These are phyloP conservation scores for Neurospora cerealis DNA, from an alignment of 495 filamentous ascomycete genomes.

Conservation along the genomic window DNA sequence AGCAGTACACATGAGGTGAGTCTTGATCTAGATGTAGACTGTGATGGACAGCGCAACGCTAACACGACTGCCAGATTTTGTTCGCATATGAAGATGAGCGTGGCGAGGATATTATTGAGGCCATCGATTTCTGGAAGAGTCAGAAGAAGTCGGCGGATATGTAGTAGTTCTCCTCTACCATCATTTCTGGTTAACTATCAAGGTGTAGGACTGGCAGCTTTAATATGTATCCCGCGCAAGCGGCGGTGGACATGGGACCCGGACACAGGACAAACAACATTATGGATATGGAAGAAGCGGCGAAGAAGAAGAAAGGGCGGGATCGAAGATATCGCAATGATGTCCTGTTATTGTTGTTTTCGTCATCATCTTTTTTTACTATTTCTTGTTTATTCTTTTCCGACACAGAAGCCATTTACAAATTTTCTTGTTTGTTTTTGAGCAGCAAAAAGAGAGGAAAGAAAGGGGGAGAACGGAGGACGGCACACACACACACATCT, in stretches of 20 bases:
- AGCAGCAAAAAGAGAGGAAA: neutral
- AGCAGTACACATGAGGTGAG: slow-evolving; percentile 90
- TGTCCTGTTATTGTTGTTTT: neutral
- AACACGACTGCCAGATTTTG: slow-evolving; percentile 54
- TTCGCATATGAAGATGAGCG: slow-evolving; percentile 96
- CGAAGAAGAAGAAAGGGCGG: neutral
- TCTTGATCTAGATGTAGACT: slow-evolving; percentile 1
- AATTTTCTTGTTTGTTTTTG: neutral
- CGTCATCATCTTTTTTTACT: neutral
- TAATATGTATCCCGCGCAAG: neutral
- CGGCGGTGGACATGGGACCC: neutral
- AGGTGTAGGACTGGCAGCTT: neutral
- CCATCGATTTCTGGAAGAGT: slow-evolving; percentile 92
- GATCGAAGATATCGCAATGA: neutral
- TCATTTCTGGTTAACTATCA: neutral
- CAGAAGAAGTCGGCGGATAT: slow-evolving; percentile 30
- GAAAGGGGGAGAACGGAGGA: neutral
- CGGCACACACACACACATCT: neutral
- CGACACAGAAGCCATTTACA: neutral
- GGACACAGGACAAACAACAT: neutral
- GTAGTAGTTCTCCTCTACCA: neutral
- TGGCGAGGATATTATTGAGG: slow-evolving; percentile 90
- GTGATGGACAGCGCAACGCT: neutral
- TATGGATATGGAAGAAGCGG: neutral
- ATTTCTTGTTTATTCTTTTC: neutral